Percentiles rank a stretch among this genome's conserved stretches.
These are phyloP conservation scores for Blastobotrys terrestris DNA, from an alignment of 805 yeast genomes.

Conservation along the genomic window DNA sequence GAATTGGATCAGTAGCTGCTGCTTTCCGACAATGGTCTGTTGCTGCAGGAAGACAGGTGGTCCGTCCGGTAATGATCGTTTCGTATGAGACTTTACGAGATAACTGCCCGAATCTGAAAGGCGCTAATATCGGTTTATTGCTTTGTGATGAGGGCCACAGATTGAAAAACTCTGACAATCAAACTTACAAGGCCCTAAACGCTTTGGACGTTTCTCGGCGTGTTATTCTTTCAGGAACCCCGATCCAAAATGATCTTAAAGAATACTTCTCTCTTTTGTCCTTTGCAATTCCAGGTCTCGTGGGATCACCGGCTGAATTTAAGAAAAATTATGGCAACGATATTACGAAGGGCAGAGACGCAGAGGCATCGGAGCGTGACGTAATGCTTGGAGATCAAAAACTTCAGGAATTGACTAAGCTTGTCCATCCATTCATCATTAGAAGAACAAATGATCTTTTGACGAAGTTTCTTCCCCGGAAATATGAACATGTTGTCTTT, in stretches of 20 bases:
- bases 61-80: slow-evolving; percentile 87
- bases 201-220: slow-evolving; percentile 81
- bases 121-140: slow-evolving; percentile 77
- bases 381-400: slow-evolving; percentile 61
- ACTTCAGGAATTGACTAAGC: slow-evolving; percentile 58
- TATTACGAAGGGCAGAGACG: slow-evolving; percentile 82
- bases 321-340: slow-evolving; percentile 75
- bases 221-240: slow-evolving; percentile 92
- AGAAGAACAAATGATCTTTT: slow-evolving; percentile 92
- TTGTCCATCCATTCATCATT: slow-evolving; percentile 86
- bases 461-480: slow-evolving; percentile 89
- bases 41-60: slow-evolving; percentile 81
- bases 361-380: slow-evolving; percentile 79
- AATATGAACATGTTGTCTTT: slow-evolving; percentile 95
- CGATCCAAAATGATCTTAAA: slow-evolving; percentile 90
- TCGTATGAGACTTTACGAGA: slow-evolving; percentile 91
- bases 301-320: slow-evolving; percentile 81
- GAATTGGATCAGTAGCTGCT: slow-evolving; percentile 42
- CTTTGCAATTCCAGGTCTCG: slow-evolving; percentile 89
- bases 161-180: slow-evolving; percentile 81
- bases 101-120: slow-evolving; percentile 67
- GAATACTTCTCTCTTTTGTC: slow-evolving; percentile 87
- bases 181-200: slow-evolving; percentile 81
- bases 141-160: slow-evolving; percentile 86
- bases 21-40: slow-evolving; percentile 74